A percentile compares a stretch with the other conserved stretches of the same genome.
These are phyloP conservation scores for Chaetothyriales sp. DNA, from an alignment of 2,329 filamentous ascomycete species.

Conservation along the genomic window DNA sequence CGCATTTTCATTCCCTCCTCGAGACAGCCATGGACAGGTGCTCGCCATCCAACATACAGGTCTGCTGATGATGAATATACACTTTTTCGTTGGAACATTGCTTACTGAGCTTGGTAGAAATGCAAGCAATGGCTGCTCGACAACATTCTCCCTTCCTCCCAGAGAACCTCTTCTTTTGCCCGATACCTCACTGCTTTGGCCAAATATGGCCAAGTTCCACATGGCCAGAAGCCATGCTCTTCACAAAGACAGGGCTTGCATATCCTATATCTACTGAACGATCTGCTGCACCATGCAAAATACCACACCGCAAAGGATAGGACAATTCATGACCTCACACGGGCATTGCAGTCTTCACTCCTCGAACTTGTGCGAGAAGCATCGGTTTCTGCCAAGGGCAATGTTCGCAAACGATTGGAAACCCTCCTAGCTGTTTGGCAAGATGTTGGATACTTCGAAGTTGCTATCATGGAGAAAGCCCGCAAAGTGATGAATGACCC, in stretches of 20 bases:
- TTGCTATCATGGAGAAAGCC: constrained; percentile 42
- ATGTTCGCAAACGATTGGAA: constrained; percentile 49
- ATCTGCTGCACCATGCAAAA: constrained; percentile 57
- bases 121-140: constrained; percentile 75
- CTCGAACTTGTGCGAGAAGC: constrained; percentile 45
- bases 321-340: constrained; percentile 31
- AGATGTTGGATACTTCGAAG: constrained; percentile 46
- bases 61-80: constrained; percentile 39
- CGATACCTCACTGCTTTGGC: constrained; percentile 62
- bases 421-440: constrained; percentile 56
- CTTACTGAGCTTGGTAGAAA: constrained; percentile 41
- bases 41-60: constrained; percentile 72
- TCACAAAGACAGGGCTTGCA: constrained; percentile 53
- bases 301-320: constrained; percentile 32
- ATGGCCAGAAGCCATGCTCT: constrained; percentile 18
- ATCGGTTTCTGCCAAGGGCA: constrained; percentile 41
- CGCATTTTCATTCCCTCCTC: constrained; percentile 52
- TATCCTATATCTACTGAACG: constrained; percentile 63
- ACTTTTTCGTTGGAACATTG: constrained; percentile 1
- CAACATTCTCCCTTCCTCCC: constrained; percentile 52
- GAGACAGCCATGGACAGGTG: constrained; percentile 53
- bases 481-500: constrained; percentile 24
- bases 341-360: constrained; percentile 43
- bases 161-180: constrained; percentile 51
- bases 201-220: constrained; percentile 36